Base-by-base conservation (phyloP, 305 asterid species). In the Fraxinus velutina region DNA sequence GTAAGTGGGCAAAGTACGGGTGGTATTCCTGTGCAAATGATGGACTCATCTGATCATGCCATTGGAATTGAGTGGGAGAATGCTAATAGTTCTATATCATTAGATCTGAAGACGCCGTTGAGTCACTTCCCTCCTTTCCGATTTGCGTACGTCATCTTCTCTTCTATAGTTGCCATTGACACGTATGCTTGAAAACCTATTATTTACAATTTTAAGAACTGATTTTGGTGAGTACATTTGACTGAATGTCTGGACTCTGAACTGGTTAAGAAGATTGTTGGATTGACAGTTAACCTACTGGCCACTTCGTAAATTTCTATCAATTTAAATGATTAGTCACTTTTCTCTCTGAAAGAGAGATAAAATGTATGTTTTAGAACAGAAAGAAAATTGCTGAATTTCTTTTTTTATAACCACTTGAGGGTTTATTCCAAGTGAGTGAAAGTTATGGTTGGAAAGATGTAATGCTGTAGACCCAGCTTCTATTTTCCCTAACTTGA, bases 81-180 rank as follows among this genome's bases (percentile, higher is more conserved):
- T 86, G 87, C 87, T 80, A 89, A 82, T 78, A 90, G 88, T 83
- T 88, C 95, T 79, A 96, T 96, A 88, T 93, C 97, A 22, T 81
- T 96, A 95, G 99, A 96, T 88, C 84, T 93, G 87, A 96, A 91
- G 86, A 96, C 98, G 29, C 99, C 99, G 84, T 85, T 96, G 90
- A 93, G 89, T 84, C 98, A 94, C 82, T 96, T 96, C 83, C 97
- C 99, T 33, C 98, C 99, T 37, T 92, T 96, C 82, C 99, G 98
- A 81, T 96, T 96, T 83, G 95, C 92, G 99, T 96, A 89, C 92
- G 99, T 85, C 34, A 77, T 83, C 80, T 36, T 81, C 72, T 84
- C 84, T 74, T 84, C 80, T 84, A 60, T 71, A 83, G 39, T 44
- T 73, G 73, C 77, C 76, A 64, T 37, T 73, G 24, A 6, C 13